These are phyloP conservation scores for Colletotrichum limetticola DNA, from an alignment of 2,329 filamentous ascomycete species.

Conservation along the genomic window DNA sequence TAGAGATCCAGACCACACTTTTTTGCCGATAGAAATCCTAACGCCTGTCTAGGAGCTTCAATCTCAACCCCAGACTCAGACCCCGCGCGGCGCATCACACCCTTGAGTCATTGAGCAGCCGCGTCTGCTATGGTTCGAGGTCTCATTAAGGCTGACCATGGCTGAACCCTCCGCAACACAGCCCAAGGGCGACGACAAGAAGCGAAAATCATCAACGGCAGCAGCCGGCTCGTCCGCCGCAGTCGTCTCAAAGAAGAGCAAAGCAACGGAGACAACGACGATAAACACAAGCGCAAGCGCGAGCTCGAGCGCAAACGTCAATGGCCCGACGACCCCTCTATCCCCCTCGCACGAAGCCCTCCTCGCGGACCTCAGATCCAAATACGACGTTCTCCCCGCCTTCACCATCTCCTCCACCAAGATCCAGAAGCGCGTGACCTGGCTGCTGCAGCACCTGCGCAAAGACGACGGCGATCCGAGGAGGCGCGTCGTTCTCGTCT, in stretches of 20 bases:
- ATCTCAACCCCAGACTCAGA: neutral
- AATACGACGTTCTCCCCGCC: constrained; percentile 61
- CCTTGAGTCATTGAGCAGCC: neutral
- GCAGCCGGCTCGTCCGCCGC: neutral
- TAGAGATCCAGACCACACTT: constrained; percentile 9
- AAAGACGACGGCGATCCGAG: constrained; percentile 38
- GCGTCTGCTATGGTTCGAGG: constrained; percentile 5
- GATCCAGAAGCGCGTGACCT: constrained; percentile 65
- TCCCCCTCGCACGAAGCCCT: constrained; percentile 53
- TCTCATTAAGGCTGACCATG: constrained; percentile 6
- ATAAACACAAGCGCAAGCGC: neutral
- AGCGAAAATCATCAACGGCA: constrained; percentile 21
- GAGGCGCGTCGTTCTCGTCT: constrained; percentile 56
- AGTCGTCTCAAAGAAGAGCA: constrained; percentile 28
- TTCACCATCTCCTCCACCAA: constrained; percentile 70
- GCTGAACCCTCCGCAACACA: neutral
- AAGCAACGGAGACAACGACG: neutral
- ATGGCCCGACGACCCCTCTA: constrained; percentile 40
- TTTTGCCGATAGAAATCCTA: constrained; percentile 7
- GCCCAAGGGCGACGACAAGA: constrained; percentile 15
- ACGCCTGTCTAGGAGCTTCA: neutral
- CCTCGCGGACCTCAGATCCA: constrained; percentile 54
- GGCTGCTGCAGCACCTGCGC: constrained; percentile 56
- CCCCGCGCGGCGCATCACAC: neutral
- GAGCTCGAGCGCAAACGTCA: neutral